Conservation (phyloP, 2,329 filamentous ascomycete species). For the Fusarium nanum region DNA sequence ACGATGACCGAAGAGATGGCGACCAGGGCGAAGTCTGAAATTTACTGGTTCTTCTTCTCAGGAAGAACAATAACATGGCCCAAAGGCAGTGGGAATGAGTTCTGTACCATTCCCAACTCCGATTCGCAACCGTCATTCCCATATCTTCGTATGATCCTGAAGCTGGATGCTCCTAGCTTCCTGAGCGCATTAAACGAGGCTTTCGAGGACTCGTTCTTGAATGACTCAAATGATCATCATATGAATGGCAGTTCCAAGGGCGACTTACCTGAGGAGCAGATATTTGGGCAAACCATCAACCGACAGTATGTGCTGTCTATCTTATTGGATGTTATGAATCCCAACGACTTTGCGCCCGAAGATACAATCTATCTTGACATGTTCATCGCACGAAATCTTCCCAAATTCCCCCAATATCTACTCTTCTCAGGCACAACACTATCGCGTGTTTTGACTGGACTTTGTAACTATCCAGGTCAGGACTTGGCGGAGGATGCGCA, state of each 20-base stretch:
- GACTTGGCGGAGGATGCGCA: conserved; percentile 93
- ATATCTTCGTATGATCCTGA: conserved; percentile 84
- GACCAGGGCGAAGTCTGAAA: conserved; percentile 80
- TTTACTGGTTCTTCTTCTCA: conserved; percentile 95
- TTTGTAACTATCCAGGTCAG: conserved; percentile 85
- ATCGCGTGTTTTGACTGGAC: conserved; percentile 80
- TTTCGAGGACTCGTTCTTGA: conserved; percentile 94
- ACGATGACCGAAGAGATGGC: conserved; percentile 78
- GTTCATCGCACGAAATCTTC: conserved; percentile 95
- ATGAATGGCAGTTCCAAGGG: conserved; percentile 62
- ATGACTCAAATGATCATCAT: conserved; percentile 75
- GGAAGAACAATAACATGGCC: conserved; percentile 83
- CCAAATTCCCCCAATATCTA: conserved; percentile 97
- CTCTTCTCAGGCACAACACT: conserved; percentile 88
- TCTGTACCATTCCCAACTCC: conserved; percentile 68
- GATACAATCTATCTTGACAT: conserved; percentile 97
- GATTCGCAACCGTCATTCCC: conserved; percentile 81
- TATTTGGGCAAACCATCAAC: conserved; percentile 79
- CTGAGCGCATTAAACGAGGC: conserved; percentile 96
- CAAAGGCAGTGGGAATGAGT: conserved; percentile 67
- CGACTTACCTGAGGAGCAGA: conserved; percentile 72
- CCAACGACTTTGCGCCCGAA: conserved; percentile 76
- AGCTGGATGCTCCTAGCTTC: conserved; percentile 91
- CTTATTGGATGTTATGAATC: conserved; percentile 88
- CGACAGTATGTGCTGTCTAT: conserved; percentile 94